A percentile compares a stretch with the other conserved stretches of the same genome.
Evolutionary conservation across 768 basidiomycete species (phyloP).

Genomic region (Leccinum aurantiacum): DNA sequence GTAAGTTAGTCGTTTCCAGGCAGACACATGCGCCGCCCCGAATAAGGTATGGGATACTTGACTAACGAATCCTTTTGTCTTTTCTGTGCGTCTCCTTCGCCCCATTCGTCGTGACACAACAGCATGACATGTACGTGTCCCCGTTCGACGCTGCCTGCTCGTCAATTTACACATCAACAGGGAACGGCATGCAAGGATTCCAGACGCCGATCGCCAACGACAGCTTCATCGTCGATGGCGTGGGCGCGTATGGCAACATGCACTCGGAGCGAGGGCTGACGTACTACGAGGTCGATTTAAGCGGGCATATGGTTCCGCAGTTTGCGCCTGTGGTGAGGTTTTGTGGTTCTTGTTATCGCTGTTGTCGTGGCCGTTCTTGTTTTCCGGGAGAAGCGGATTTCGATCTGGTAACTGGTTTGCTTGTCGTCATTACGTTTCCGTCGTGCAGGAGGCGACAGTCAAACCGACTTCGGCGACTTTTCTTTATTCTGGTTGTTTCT

Average conservation of each 20-base stretch:
- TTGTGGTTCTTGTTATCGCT: not conserved
- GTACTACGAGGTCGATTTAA: constrained; percentile 63
- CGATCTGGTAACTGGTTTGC: not conserved
- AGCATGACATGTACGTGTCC: not conserved
- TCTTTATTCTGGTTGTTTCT: too few species aligned
- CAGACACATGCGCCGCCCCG: not conserved
- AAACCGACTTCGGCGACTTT: too few species aligned
- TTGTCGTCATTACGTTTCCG: not conserved
- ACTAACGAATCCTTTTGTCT: not conserved
- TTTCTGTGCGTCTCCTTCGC: not conserved
- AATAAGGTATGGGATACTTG: not conserved
- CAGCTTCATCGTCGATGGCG: constrained; percentile 68
- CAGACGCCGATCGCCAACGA: constrained; percentile 64
- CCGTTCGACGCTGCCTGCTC: not conserved
- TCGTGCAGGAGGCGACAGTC: not conserved
- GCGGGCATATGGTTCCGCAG: constrained; percentile 77
- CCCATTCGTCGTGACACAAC: constrained; percentile 4
- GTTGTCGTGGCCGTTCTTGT: too few species aligned
- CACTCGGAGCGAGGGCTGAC: constrained; percentile 70
- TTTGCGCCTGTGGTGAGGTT: constrained; percentile 57
- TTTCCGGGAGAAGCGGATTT: too few species aligned
- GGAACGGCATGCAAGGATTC: constrained; percentile 58
- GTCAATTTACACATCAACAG: not conserved
- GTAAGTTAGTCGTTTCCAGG: constrained; percentile 35
- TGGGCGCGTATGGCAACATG: constrained; percentile 63